Evolutionary conservation across 148 eudicot species (phyloP), one percentile per base, ranked within the genome.

Genomic region (Amaranthus cruentus): DNA sequence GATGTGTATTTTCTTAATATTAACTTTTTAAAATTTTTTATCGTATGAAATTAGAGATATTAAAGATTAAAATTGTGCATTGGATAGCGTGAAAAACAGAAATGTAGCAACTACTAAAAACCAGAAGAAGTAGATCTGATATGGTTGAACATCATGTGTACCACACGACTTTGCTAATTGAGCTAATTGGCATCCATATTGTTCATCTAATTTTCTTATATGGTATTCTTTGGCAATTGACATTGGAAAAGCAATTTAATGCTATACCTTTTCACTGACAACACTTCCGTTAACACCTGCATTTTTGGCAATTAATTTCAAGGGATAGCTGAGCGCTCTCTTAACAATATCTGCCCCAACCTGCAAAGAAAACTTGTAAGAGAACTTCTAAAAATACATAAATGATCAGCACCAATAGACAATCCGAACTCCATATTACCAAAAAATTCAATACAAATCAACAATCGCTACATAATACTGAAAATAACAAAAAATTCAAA

Each of bases 271-370:
- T 79, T 90, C 98, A 57, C 93, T 87, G 66, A 93, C 96, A 49
- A 93, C 96, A 78, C 98, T 93, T 79, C 98, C 98, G 77, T 93
- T 93, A 46, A 89, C 96, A 80, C 98, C 98, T 11, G 98, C 98
- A 78, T 93, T 93, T 82, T 93, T 93, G 70, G 98, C 98, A 72
- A 93, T 93, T 66, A 93, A 83, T 75, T 93, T 93, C 75, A 93
- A 62, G 62, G 98, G 98, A 68, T 93, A 93, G 83, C 94, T 89
- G 82, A 93, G 85, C 46, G 98, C 98, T 83, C 92, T 81, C 81
- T 89, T 93, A 15, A 93, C 98, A 59, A 93, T 93, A 78, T 93
- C 98, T 47, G 98, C 98, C 76, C 98, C 98, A 71, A 93, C 98
- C 98, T 93, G 85, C 81, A 87, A 55, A 28, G 7, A 42, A 56